A percentile compares a stretch with the other conserved stretches of the same genome.
Conservation (phyloP, 2,329 filamentous ascomycete species). For the Ophiocordyceps polyrhachis-furcata region DNA sequence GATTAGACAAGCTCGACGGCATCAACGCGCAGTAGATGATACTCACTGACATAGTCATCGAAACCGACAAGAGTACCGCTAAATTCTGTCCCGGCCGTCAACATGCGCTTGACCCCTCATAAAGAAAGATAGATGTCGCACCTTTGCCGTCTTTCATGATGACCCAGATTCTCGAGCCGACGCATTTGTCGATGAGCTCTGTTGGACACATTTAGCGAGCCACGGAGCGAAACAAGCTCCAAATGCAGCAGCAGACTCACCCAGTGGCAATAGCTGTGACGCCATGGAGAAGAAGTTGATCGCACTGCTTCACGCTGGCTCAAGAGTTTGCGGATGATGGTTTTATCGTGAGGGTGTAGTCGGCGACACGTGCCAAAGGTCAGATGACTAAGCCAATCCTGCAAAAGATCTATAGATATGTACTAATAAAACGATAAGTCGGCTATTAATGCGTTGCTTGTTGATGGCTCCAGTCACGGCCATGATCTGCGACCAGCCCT, state of each 20-base stretch:
- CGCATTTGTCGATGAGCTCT: slow-evolving; percentile 99
- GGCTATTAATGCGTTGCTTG: too few species aligned
- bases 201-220: slow-evolving; percentile 2
- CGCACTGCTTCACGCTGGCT: not conserved
- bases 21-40: slow-evolving; percentile 2
- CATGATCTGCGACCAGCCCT: not conserved
- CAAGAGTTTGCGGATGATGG: slow-evolving; percentile 5
- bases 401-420: too few species aligned
- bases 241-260: too few species aligned
- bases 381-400: slow-evolving; percentile 15
- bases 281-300: slow-evolving; percentile 30
- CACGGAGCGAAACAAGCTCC: too few species aligned
- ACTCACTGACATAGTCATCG: slow-evolving; percentile 99
- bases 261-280: too few species aligned
- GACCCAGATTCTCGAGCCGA: slow-evolving; percentile 94
- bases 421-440: too few species aligned
- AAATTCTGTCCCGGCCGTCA: slow-evolving; percentile 48
- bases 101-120: not conserved
- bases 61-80: slow-evolving; percentile 87
- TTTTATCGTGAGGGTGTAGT: not conserved
- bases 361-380: slow-evolving; percentile 15
- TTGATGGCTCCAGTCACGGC: not conserved
- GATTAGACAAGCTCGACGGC: not conserved
- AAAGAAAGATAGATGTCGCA: slow-evolving; percentile 14
- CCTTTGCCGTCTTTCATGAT: slow-evolving; percentile 99